Percentiles rank a stretch among this genome's conserved stretches.
These are phyloP conservation scores for Geranium rotundifolium DNA, from an alignment of 345 rosid genomes.

Conservation along the genomic window DNA sequence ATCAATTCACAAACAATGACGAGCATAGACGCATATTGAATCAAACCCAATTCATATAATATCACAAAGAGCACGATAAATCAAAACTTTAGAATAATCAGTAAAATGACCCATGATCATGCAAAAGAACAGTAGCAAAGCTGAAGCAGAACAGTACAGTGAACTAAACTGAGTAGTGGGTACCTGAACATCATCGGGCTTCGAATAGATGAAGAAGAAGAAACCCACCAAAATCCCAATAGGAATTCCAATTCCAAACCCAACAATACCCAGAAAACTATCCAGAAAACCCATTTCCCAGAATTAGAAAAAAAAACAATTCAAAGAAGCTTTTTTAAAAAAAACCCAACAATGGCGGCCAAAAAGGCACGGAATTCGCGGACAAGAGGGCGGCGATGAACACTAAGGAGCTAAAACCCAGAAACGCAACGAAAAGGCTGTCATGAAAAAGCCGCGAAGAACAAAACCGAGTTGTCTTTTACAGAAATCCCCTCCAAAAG, in stretches of 20 bases:
- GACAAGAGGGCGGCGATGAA: too few species aligned
- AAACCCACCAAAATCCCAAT: conserved; percentile 62
- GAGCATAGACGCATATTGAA: too few species aligned
- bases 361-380: background rate
- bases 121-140: too few species aligned
- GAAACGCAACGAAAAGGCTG: background rate
- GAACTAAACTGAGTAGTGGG: background rate
- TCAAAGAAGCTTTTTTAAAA: background rate
- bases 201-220: conserved; percentile 50
- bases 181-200: conserved; percentile 49
- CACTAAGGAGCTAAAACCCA: background rate
- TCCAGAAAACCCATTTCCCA: conserved; percentile 37
- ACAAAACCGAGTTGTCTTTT: background rate
- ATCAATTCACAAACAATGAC: too few species aligned
- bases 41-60: background rate
- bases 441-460: background rate
- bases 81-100: background rate
- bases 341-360: background rate
- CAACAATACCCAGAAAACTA: conserved; percentile 45
- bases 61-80: background rate
- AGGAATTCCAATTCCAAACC: conserved; percentile 64
- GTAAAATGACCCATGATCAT: background rate
- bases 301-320: background rate
- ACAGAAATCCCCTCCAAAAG: background rate
- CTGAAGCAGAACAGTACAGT: background rate